Base-by-base conservation (phyloP, 1,139 yeast genomes). In the Ashbya aceris region DNA sequence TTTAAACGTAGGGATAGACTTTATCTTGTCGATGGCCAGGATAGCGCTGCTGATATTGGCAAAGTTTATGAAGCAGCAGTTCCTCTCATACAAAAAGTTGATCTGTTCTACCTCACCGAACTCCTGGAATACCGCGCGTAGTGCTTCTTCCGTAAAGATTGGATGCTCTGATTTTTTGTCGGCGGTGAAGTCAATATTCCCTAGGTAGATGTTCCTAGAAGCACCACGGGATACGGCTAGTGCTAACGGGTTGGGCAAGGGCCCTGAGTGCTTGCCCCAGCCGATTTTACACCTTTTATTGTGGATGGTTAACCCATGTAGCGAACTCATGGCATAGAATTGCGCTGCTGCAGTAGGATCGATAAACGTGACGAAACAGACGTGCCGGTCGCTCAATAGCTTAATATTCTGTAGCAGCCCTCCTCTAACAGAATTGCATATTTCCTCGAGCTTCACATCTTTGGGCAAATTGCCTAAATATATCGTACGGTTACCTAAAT, bases 211-310 rank as follows among this genome's bases (percentile, higher is more conserved):
- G 61, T 91, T 91, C 65, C 98, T 76, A 26, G 89, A 77, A 1
- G 96, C 97, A 36, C 96, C 96, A 41, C 81, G 80, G n/a, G 91
- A 76, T n/a, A 87, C 93, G 1, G 95, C 95, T 48, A 79, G 66
- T 7, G 86, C 77, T 46, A 89, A 71, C 3, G 84, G 82, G 50
- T 83, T 80, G n/a, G 86, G 77, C 45, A 89, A 69, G 1, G 95
- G 91, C 8, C 96, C 96, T 1, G 95, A 79, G 61, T 86, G 95
- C 60, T 84, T 85, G 39, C 97, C 98, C 97, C 97, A 91, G 13
- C 96, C 96, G 46, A 91, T 84, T 60, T 84, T 83, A 44, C 89
- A 77, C 52, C 84, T 73, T 54, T 89, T 74, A 54, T 81, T 79
- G 60, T 84, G 95, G 44, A 91, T 79, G 3, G 83, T 73, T 43